Evolutionary conservation across 352 stramenopile genomes (phyloP), one percentile per base, ranked within the genome.

Genomic region (Plasmopara muralis): DNA sequence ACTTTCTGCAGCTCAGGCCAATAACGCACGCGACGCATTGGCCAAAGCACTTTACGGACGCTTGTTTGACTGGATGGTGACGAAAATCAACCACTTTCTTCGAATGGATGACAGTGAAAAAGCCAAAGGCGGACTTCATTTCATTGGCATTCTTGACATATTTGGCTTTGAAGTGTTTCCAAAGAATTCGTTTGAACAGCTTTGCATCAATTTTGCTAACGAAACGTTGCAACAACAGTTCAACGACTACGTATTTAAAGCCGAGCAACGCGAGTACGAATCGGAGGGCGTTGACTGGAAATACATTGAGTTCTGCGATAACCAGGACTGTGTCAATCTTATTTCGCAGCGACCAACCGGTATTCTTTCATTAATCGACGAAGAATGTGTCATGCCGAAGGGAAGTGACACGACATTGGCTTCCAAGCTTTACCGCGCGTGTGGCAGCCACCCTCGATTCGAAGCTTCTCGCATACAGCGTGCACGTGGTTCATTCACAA

Each of bases 141-240:
- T 87, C 54, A 95, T 97, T 33, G 88, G 87, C 7, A 88, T 97
- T 45, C 65, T 97, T 3, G 88, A 97, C 67, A 96, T 97, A 53
- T 97, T 97, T 60, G 88, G 88, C 33, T 97, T 97, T 41, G 88
- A 97, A 47, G 79, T 90, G n/a, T 96, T 96, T 52, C 74, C 81
- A 15, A 71, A 87, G 54, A 96, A 96, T 57, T 92, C 77, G 47
- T 96, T 94, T 54, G 85, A 95, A 60, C 85, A 95, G 59, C 77
- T 95, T 5, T 94, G 83, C 37, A 95, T 95, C 64, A 95, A 95
- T 59, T 95, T 89, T 55, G 77, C 82, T 8, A 95, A 95, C 53
- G 85, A 95, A 50, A 91, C 78, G 33, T 67, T 95, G 25, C 83
- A 95, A 60, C 81, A 90, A 46, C 78, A 93, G 55, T 94, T 93